A percentile compares a stretch with the other conserved stretches of the same genome.
These are phyloP conservation scores for Trichoderma cornu-damae DNA, from an alignment of 2,329 filamentous ascomycete species.

Conservation along the genomic window DNA sequence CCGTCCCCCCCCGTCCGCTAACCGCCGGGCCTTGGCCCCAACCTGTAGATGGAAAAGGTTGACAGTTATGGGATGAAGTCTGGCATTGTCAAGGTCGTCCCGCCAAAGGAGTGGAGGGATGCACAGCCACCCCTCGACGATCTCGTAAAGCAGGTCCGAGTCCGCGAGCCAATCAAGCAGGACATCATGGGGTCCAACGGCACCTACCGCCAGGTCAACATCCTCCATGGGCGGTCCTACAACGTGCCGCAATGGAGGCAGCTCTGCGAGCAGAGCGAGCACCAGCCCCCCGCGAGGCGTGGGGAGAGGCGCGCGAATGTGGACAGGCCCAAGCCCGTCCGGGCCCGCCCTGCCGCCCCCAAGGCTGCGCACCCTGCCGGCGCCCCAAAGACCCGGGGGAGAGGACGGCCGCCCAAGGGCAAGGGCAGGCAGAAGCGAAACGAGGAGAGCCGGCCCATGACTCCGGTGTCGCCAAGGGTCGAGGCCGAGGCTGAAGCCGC, in stretches of 20 bases:
- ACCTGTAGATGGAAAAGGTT: conserved; percentile 70
- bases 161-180: conserved; percentile 96
- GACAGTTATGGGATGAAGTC: conserved; percentile 96
- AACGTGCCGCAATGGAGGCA: conserved; percentile 95
- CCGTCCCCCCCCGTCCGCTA: conserved; percentile 22
- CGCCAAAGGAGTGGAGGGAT: conserved; percentile 88
- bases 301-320: conserved; percentile 69
- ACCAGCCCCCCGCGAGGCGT: conserved; percentile 87
- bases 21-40: conserved; percentile 22
- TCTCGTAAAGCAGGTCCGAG: conserved; percentile 81
- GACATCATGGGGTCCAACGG: conserved; percentile 96
- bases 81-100: conserved; percentile 93
- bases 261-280: conserved; percentile 88
- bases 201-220: conserved; percentile 94
- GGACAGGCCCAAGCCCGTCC: conserved; percentile 45
- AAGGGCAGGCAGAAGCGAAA: conserved; percentile 37
- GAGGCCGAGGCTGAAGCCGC: conserved; percentile 31
- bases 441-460: conserved; percentile 50
- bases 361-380: conserved; percentile 30
- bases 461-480: conserved; percentile 50
- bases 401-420: conserved; percentile 37
- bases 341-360: conserved; percentile 35
- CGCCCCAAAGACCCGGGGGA: conserved; percentile 38
- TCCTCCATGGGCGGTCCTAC: conserved; percentile 92
- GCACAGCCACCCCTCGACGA: conserved; percentile 74